phyloP scores from a whole-genome alignment of 2,329 filamentous ascomycete species.

The Lasiodiplodia gonubiensis region DNA sequence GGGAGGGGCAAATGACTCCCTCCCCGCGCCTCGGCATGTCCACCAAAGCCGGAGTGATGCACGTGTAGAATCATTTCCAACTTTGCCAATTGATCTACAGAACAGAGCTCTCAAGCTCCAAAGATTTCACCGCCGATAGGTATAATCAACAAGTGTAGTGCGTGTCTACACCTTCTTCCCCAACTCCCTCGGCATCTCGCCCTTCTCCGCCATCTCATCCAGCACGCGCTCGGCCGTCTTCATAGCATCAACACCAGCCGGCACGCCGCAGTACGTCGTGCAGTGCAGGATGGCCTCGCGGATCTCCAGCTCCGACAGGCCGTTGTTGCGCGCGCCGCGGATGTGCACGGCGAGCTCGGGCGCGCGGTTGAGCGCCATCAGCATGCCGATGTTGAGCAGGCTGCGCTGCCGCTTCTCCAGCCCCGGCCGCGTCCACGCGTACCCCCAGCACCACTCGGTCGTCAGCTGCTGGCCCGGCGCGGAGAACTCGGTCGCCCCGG shows the following conservation, averaged over 20 bases:
- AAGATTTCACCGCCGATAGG: too few species aligned
- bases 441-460: constrained; percentile 69
- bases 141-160: neutral
- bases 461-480: constrained; percentile 66
- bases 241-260: constrained; percentile 61
- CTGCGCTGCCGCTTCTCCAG: constrained; percentile 7
- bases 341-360: constrained; percentile 65
- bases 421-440: constrained; percentile 67
- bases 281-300: constrained; percentile 60
- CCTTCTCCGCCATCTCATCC: constrained; percentile 58
- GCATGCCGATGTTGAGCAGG: constrained; percentile 69
- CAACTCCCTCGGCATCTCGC: constrained; percentile 48
- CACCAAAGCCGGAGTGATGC: neutral
- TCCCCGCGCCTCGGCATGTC: neutral
- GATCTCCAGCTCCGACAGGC: constrained; percentile 48
- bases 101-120: too few species aligned
- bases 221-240: constrained; percentile 58
- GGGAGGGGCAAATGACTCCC: neutral
- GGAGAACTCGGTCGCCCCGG: constrained; percentile 62
- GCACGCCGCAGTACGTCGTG: constrained; percentile 60
- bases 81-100: too few species aligned
- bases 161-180: constrained; percentile 54
- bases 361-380: constrained; percentile 65
- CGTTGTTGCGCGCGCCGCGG: constrained; percentile 62
- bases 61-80: too few species aligned